Evolutionary conservation across 78 protist species (phyloP).

Genomic region (Polysphondylium violaceum): DNA sequence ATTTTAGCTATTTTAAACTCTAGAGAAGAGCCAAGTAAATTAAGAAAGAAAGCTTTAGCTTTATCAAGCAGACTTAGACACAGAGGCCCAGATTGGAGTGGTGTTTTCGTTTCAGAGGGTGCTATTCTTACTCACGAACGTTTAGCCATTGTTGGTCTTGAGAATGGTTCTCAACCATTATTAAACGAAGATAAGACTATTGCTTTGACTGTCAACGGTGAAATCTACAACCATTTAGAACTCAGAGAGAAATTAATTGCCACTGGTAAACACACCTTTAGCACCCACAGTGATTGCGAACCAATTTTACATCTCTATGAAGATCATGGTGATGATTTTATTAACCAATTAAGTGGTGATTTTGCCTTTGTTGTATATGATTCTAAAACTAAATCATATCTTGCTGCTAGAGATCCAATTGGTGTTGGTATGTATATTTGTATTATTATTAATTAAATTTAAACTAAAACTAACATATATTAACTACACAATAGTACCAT

Average conservation of each 20-base stretch:
- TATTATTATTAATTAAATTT: too few species aligned
- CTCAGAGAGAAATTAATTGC: slow-evolving; percentile 43
- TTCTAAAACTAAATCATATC: slow-evolving; percentile 4
- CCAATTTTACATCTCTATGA: slow-evolving; percentile 87
- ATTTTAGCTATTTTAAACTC: slow-evolving; percentile 82
- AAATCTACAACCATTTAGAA: slow-evolving; percentile 92
- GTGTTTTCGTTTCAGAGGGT: slow-evolving; percentile 47
- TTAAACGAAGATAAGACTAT: slow-evolving; percentile 53
- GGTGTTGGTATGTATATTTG: slow-evolving; percentile 86
- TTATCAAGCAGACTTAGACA: slow-evolving; percentile 86
- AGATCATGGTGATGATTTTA: slow-evolving; percentile 75
- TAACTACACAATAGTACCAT: slow-evolving; percentile 47
- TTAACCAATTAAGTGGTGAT: slow-evolving; percentile 83
- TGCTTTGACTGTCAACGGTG: slow-evolving; percentile 91
- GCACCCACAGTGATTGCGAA: slow-evolving; percentile 91
- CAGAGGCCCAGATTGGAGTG: slow-evolving; percentile 95
- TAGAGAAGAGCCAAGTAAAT: slow-evolving; percentile 39
- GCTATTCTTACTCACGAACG: slow-evolving; percentile 89
- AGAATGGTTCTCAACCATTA: slow-evolving; percentile 91
- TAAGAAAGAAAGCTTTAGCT: slow-evolving; percentile 60
- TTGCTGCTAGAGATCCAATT: slow-evolving; percentile 95
- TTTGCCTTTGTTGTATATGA: slow-evolving; percentile 90
- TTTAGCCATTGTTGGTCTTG: slow-evolving; percentile 88
- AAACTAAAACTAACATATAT: not conserved
- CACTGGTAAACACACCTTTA: slow-evolving; percentile 73